A percentile compares a stretch with the other conserved stretches of the same genome.
phyloP scores from a whole-genome alignment of 2,329 filamentous ascomycete species.

The Arthroderma uncinatum region DNA sequence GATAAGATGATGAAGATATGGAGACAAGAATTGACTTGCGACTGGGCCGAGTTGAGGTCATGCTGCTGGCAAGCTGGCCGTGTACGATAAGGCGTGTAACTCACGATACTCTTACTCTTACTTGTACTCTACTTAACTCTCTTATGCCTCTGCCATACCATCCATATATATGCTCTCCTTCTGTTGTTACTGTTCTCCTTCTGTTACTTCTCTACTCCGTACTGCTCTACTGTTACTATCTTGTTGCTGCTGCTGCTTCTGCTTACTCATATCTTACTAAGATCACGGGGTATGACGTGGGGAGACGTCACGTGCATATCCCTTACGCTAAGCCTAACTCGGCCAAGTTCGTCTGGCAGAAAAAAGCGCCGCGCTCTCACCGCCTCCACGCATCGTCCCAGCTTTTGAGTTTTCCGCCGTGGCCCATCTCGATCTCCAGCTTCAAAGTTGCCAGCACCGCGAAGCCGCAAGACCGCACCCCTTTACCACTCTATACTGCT shows the following conservation, averaged over 20 bases:
- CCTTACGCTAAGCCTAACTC: background rate
- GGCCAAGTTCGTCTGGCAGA: background rate
- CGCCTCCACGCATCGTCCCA: background rate
- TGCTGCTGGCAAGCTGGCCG: background rate
- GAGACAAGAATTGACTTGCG: background rate
- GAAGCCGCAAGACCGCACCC: too few relatives aligned
- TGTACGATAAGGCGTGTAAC: background rate
- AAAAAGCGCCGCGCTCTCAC: conserved; percentile 7
- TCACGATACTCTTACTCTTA: too few relatives aligned
- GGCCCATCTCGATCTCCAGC: background rate
- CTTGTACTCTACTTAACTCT: too few relatives aligned
- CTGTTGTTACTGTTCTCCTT: background rate
- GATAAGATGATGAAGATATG: background rate
- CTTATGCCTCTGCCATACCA: too few relatives aligned
- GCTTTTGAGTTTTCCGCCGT: conserved; percentile 5
- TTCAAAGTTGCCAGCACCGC: background rate
- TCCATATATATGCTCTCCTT: too few relatives aligned
- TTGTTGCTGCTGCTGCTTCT: background rate
- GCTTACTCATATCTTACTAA: background rate
- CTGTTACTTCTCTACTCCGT: background rate
- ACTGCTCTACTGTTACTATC: background rate
- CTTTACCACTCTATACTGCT: too few relatives aligned
- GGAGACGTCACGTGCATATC: background rate
- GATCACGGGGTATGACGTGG: background rate
- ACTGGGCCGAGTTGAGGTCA: background rate